Percentiles rank a stretch among this genome's conserved stretches.
Evolutionary conservation across 2,329 filamentous ascomycete species (phyloP).

Genomic region (Alternaria longipes): DNA sequence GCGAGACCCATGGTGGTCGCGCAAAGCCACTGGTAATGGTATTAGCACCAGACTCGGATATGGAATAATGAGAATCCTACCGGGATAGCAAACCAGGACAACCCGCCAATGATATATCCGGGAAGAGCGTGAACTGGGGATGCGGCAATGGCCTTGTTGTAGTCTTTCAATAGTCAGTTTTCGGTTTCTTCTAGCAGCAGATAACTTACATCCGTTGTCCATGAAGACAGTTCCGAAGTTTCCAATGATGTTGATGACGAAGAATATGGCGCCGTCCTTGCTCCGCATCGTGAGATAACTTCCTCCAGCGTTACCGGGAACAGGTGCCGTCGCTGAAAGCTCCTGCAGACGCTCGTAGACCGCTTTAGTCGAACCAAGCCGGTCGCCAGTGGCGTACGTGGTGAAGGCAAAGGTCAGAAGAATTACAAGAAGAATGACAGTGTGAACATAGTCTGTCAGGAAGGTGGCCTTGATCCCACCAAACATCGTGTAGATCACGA

Average conservation of each 20-base stretch:
- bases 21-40: conserved; percentile 49
- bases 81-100: conserved; percentile 60
- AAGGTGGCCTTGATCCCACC: conserved; percentile 76
- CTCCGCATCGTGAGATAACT: conserved; percentile 91
- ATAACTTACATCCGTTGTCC: conserved; percentile 73
- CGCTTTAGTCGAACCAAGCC: conserved; percentile 76
- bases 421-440: conserved; percentile 82
- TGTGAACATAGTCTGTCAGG: conserved; percentile 86
- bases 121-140: conserved; percentile 85
- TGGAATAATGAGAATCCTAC: conserved; percentile 12
- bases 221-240: conserved; percentile 86
- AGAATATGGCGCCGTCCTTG: conserved; percentile 83
- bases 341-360: conserved; percentile 81
- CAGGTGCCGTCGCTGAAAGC: conserved; percentile 73
- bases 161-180: conserved; percentile 50
- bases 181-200: not conserved
- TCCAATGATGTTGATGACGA: conserved; percentile 87
- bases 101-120: conserved; percentile 60
- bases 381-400: conserved; percentile 76
- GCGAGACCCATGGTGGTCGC: conserved; percentile 59
- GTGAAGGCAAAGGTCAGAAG: conserved; percentile 86
- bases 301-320: conserved; percentile 77
- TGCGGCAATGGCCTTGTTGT: conserved; percentile 92
- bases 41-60: not conserved
- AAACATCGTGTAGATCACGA: conserved; percentile 79